Evolutionary conservation across 208 protist species (phyloP).

Genomic region (Ichthyophonus hoferi): DNA sequence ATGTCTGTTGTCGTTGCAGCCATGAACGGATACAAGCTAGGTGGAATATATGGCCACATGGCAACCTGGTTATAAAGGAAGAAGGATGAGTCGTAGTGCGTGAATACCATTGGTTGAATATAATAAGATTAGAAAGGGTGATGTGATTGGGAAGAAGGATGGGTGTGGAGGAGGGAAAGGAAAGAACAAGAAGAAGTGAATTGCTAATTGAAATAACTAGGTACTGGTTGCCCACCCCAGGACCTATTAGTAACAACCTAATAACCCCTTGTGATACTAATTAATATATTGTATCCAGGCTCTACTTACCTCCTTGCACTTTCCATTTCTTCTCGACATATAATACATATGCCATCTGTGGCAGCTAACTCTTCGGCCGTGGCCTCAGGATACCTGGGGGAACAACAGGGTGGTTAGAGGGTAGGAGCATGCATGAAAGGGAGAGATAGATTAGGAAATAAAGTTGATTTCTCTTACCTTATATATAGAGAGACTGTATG

Average conservation of each 20-base stretch:
- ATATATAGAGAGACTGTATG: too few species aligned
- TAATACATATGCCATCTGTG: conserved; percentile 34
- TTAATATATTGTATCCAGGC: too few species aligned
- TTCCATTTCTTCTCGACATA: conserved; percentile 49
- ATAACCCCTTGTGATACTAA: too few species aligned
- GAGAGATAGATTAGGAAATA: too few species aligned
- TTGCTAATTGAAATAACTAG: too few species aligned
- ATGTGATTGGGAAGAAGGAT: not conserved
- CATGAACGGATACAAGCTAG: conserved; percentile 43
- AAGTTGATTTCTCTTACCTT: too few species aligned
- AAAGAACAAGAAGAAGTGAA: not conserved
- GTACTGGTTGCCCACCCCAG: too few species aligned
- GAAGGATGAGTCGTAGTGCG: not conserved
- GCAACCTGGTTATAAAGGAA: conserved; percentile 3
- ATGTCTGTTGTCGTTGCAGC: conserved; percentile 33
- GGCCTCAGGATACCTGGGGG: conserved; percentile 41
- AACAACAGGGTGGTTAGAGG: too few species aligned
- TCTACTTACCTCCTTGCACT: conserved; percentile 22
- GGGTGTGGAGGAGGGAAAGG: not conserved
- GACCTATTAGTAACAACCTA: too few species aligned
- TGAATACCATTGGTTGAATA: not conserved
- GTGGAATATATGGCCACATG: conserved; percentile 53
- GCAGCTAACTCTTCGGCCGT: conserved; percentile 40
- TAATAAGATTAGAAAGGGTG: not conserved
- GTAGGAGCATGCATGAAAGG: too few species aligned